Evolutionary conservation across 2,329 filamentous ascomycete genomes (phyloP).

Genomic region (Penicillium brasilianum): DNA sequence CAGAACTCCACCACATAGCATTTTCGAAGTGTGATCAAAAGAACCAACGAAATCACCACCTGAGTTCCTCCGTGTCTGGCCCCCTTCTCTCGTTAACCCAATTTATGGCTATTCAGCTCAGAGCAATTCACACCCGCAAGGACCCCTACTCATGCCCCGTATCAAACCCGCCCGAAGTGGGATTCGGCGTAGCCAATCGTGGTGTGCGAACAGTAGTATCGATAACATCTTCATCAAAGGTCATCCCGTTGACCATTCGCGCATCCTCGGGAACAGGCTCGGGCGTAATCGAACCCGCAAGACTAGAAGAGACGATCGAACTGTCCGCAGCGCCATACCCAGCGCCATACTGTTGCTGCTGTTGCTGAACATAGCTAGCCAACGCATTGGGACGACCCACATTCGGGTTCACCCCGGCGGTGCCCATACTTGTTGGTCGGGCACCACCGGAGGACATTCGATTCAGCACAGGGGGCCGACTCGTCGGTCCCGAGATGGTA

Average conservation of each 20-base stretch:
- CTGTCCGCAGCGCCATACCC: slow-evolving; percentile 25
- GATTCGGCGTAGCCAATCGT: slow-evolving; percentile 51
- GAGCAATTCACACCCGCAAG: not conserved
- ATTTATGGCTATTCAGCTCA: not conserved
- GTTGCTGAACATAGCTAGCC: slow-evolving; percentile 35
- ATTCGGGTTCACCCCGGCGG: slow-evolving; percentile 46
- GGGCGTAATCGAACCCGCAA: slow-evolving; percentile 45
- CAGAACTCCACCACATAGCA: not conserved
- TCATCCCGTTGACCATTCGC: slow-evolving; percentile 70
- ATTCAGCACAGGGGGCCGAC: slow-evolving; percentile 59
- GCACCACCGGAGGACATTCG: slow-evolving; percentile 40
- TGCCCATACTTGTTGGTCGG: slow-evolving; percentile 47
- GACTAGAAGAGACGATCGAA: slow-evolving; percentile 48
- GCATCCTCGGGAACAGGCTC: slow-evolving; percentile 58
- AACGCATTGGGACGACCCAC: slow-evolving; percentile 39
- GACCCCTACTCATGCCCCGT: slow-evolving; percentile 3
- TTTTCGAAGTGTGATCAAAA: not conserved
- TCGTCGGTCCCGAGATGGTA: slow-evolving; percentile 78
- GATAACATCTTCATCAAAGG: slow-evolving; percentile 65
- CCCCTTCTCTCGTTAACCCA: not conserved
- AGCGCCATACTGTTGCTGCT: slow-evolving; percentile 15
- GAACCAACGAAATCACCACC: slow-evolving; percentile 21
- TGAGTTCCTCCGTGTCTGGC: slow-evolving; percentile 15
- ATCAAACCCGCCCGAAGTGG: slow-evolving; percentile 21
- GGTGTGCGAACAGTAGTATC: slow-evolving; percentile 69